Evolutionary conservation across 352 stramenopile species (phyloP).

Genomic region (Phytophthora pini): DNA sequence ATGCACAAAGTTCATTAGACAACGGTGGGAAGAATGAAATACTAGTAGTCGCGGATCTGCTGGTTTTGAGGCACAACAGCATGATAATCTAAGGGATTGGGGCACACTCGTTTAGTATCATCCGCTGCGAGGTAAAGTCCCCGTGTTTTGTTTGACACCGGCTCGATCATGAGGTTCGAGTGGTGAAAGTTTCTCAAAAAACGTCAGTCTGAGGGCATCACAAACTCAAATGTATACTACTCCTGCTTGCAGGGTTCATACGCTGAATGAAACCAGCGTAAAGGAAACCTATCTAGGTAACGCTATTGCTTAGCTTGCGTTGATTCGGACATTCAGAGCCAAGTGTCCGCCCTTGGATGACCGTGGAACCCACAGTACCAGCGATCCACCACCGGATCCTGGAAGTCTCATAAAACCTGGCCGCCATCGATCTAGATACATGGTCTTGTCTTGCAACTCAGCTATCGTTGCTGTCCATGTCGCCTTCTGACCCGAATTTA

Average conservation of each 20-base stretch:
- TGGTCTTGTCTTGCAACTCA: conserved; percentile 52
- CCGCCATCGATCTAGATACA: conserved; percentile 67
- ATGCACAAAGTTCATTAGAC: not conserved
- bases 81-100: not conserved
- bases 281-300: conserved; percentile 9
- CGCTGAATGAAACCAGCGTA: conserved; percentile 5
- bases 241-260: conserved; percentile 1
- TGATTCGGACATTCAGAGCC: conserved; percentile 42
- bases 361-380: conserved; percentile 50
- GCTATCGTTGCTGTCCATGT: conserved; percentile 42
- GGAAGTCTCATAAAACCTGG: conserved; percentile 43
- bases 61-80: not conserved
- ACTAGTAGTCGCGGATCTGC: not conserved
- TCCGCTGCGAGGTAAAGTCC: no score
- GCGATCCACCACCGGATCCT: conserved; percentile 36
- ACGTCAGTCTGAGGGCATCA: not conserved
- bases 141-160: no score
- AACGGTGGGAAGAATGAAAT: not conserved
- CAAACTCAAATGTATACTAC: not conserved
- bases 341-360: conserved; percentile 38
- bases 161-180: no score
- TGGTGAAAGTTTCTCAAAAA: no score
- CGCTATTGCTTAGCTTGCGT: conserved; percentile 38
- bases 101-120: no score
- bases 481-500: conserved; percentile 36